Base-by-base conservation (phyloP, 2,329 filamentous ascomycete species). In the Diaporthe sp. region DNA sequence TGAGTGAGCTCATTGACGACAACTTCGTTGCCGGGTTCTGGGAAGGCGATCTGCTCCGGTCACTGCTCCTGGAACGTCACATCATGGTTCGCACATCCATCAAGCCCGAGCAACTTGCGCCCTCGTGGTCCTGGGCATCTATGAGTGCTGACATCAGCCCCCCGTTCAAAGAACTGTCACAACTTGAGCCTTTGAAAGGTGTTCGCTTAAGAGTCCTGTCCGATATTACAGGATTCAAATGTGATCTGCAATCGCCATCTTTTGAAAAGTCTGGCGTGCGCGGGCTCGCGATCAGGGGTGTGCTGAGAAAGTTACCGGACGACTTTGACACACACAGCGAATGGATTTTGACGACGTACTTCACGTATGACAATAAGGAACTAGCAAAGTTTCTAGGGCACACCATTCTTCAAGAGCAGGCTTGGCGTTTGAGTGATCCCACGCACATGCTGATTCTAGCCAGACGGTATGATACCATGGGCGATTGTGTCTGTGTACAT, bases 131-230 rank as follows among this genome's bases (percentile, higher is more conserved):
- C 22, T 68, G 65, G 65, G 47, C 49, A 4, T 53, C 47, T 13
- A 20, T 28, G 22, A 28, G 5, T 13, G 42, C 60, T 7, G 25
- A 17, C 3, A 31, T 6, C 15, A 9, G 2, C 34, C n/a, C 6
- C 4, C 1, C 4, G 5, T 9, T 0, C 20, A 4, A 5, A 28
- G 8, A 31, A 0, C 1, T 15, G 8, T 20, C 47, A 22, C 9
- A 20, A 10, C 10, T 68, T 2, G 17, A 28, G 47, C 31, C 34
- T 22, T 17, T 68, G 22, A 17, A 53, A 1, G 65, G 65, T 12
- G 31, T 68, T 53, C 7, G 3, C 22, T 34, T 65, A 10, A 37
- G 31, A 42, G 65, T 68, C 65, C 42, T 68, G 17, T 68, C 44
- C 22, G 47, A 68, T 8, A 37, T 39, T 25, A 4, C 65, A 6